phyloP scores from a whole-genome alignment of 805 yeast species.

The Starmerella sp. region DNA sequence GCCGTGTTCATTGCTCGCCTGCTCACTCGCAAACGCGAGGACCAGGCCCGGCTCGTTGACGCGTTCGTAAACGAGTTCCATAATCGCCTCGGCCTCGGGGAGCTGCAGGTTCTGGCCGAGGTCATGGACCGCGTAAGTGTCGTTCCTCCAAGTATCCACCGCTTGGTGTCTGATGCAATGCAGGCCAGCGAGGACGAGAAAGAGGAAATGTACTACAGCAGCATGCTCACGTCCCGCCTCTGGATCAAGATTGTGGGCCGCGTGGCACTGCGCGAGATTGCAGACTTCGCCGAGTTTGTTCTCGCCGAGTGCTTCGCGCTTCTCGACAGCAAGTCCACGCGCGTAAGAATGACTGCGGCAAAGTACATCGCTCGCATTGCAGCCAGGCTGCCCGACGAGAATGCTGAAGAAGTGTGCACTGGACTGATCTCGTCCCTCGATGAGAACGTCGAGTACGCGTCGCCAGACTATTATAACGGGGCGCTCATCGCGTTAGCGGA shows the following conservation, averaged over 20 bases:
- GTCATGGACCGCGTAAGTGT: slow-evolving; percentile 10
- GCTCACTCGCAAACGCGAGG: slow-evolving; percentile 33
- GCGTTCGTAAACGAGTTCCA: not conserved
- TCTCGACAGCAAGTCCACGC: slow-evolving; percentile 41
- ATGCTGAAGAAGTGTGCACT: slow-evolving; percentile 27
- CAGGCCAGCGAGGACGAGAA: not conserved
- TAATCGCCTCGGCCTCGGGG: not conserved
- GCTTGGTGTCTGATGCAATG: not conserved
- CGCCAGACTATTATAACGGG: slow-evolving; percentile 40
- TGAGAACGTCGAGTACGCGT: slow-evolving; percentile 10
- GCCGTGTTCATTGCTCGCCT: slow-evolving; percentile 43
- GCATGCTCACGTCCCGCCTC: not conserved
- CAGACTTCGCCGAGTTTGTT: slow-evolving; percentile 31
- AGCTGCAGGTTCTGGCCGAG: slow-evolving; percentile 7
- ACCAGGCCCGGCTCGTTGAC: not conserved
- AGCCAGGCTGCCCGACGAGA: slow-evolving; percentile 24
- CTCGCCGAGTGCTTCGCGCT: slow-evolving; percentile 41
- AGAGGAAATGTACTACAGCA: not conserved
- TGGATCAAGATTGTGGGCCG: slow-evolving; percentile 34
- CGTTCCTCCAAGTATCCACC: not conserved
- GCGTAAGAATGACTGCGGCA: slow-evolving; percentile 53
- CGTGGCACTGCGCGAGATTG: slow-evolving; percentile 27
- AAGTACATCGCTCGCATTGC: slow-evolving; percentile 49
- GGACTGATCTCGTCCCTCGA: slow-evolving; percentile 24
- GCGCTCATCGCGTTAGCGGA: slow-evolving; percentile 48